Evolutionary conservation across 352 stramenopile species (phyloP).

Genomic region (Sclerospora graminicola): DNA sequence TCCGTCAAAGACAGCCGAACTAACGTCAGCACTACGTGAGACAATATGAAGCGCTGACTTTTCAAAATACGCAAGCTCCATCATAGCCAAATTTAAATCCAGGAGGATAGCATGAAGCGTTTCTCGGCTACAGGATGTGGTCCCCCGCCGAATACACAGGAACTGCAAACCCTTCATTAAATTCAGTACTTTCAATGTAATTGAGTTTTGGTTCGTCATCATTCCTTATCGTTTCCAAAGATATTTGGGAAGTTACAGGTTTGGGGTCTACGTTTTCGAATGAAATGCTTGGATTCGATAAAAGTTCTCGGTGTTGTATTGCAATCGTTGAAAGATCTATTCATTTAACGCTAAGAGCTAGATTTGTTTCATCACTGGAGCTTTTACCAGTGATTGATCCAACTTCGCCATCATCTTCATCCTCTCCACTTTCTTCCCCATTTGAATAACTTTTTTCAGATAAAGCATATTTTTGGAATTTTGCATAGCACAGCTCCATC

Average conservation of each 20-base stretch:
- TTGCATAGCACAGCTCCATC: conserved; percentile 31
- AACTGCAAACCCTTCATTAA: conserved; percentile 11
- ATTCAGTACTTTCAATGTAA: conserved; percentile 3
- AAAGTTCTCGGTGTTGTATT: neutral
- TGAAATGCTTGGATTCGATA: neutral
- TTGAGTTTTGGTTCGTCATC: conserved; percentile 3
- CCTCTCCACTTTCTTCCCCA: too few relatives aligned
- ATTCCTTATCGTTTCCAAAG: conserved; percentile 4
- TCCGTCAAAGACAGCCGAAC: conserved; percentile 40
- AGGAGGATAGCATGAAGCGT: conserved; percentile 37
- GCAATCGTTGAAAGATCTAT: conserved; percentile 5
- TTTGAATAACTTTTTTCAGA: too few relatives aligned
- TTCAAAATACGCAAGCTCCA: conserved; percentile 74
- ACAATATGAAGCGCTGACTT: conserved; percentile 58
- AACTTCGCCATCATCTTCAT: too few relatives aligned
- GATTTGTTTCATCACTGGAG: neutral
- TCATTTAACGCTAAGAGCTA: conserved; percentile 4
- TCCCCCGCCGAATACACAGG: conserved; percentile 16
- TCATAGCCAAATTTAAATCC: conserved; percentile 38
- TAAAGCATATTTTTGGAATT: conserved; percentile 19
- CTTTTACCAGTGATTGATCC: conserved; percentile 2
- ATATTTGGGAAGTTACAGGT: neutral
- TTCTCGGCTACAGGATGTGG: conserved; percentile 39
- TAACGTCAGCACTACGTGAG: conserved; percentile 28
- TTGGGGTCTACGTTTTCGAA: conserved; percentile 1